phyloP scores from a whole-genome alignment of 352 stramenopile species.

The Pythium dissotocum region DNA sequence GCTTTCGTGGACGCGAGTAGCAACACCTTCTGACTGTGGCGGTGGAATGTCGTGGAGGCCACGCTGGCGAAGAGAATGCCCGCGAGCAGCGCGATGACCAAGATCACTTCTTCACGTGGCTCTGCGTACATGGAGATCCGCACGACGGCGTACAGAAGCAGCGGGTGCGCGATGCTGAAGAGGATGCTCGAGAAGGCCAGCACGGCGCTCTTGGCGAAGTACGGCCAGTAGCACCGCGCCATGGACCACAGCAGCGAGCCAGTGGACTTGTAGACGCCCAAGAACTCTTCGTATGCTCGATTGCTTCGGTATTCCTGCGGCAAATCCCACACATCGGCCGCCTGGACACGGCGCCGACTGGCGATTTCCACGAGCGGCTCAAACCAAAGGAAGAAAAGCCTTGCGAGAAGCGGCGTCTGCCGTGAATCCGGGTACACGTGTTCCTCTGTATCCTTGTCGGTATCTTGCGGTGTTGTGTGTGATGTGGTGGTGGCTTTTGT shows the following conservation, averaged over 20 bases:
- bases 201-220: constrained; percentile 14
- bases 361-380: constrained; percentile 21
- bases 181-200: constrained; percentile 11
- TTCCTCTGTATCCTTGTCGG: not conserved
- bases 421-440: constrained; percentile 7
- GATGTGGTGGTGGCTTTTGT: not conserved
- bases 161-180: constrained; percentile 25
- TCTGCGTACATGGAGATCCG: constrained; percentile 13
- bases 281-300: constrained; percentile 21
- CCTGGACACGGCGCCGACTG: constrained; percentile 11
- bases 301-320: constrained; percentile 15
- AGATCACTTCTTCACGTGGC: not conserved
- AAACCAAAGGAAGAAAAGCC: constrained; percentile 31
- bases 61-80: constrained; percentile 8
- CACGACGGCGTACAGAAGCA: constrained; percentile 26
- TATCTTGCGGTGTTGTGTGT: not conserved
- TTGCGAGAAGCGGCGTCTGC: constrained; percentile 6
- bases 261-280: constrained; percentile 16
- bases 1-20: constrained; percentile 16
- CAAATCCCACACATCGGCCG: constrained; percentile 22
- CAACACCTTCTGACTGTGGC: constrained; percentile 18
- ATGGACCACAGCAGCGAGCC: constrained; percentile 21
- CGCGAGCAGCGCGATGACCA: constrained; percentile 11
- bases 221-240: constrained; percentile 23
- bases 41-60: constrained; percentile 3